Evolutionary conservation across 495 filamentous ascomycete genomes (phyloP), one percentile per base, ranked within the genome.

Genomic region (Neurospora terricola): DNA sequence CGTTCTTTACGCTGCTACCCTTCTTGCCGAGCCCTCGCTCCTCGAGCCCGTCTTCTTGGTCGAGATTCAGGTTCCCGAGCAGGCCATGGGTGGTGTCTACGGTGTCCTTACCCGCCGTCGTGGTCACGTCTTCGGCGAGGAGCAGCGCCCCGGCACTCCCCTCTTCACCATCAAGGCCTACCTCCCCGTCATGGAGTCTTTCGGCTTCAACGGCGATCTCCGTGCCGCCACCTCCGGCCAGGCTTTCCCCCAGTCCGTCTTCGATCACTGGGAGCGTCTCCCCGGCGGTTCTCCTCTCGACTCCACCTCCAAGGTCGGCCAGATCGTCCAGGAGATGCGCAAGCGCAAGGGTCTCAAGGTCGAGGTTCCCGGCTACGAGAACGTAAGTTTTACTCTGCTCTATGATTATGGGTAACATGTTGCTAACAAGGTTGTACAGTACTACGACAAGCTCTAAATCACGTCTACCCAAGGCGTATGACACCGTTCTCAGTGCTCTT

Each of bases 161-260:
- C 92, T 99, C 69, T 98, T 98, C 92, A 98, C 91, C 85, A 91
- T 99, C 89, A 98, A 98, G 91, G 94, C 96, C 75, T 99, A 98
- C 88, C 88, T 99, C 73, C 96, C 96, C 83, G 94, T 98, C 90
- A 95, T 97, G 88, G 96, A 99, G 90, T 99, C 96, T 14, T 99
- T 99, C 90, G 96, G 96, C 86, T 99, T 99, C 92, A 96, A 94
- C 82, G 92, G 89, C 83, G 96, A 98, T 89, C 94, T 99, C 79
- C 95, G 96, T 81, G 89, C 90, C 77, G 88, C 89, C 82, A 99
- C 96, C 75, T 92, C 91, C 83, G 96, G 96, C 79, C 96, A 98
- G 88, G 96, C 96, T 75, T 99, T 99, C 94, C 96, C 96, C 78
- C 95, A 98, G 87, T 91, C 88, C 74, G 94, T 99, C 79, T 98